Percentiles rank a stretch among this genome's conserved stretches.
phyloP scores from a whole-genome alignment of 129 eudicot species.

The Saussurea involucrata region DNA sequence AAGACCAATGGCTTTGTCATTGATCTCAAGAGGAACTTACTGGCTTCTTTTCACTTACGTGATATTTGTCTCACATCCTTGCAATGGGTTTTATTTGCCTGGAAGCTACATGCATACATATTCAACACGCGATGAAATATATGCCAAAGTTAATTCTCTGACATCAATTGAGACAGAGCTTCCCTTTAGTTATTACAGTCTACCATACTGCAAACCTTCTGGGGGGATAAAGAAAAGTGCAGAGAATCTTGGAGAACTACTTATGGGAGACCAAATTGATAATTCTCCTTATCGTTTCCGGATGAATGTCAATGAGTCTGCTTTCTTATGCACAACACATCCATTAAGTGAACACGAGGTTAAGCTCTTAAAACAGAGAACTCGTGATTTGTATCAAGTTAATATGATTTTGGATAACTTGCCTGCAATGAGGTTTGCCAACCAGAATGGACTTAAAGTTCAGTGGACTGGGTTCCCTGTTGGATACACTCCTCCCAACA shows the following conservation, averaged over 20 bases:
- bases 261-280: slow-evolving; percentile 75
- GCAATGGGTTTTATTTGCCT: slow-evolving; percentile 64
- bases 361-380: slow-evolving; percentile 69
- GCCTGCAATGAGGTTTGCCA: slow-evolving; percentile 62
- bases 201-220: slow-evolving; percentile 63
- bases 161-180: slow-evolving; percentile 76
- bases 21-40: slow-evolving; percentile 40
- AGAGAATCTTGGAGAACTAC: slow-evolving; percentile 68
- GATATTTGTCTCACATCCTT: slow-evolving; percentile 28
- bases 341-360: slow-evolving; percentile 56
- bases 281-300: slow-evolving; percentile 72
- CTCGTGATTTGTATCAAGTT: slow-evolving; percentile 72
- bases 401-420: slow-evolving; percentile 67
- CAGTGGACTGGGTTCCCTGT: slow-evolving; percentile 79
- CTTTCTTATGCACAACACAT: slow-evolving; percentile 56
- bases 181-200: slow-evolving; percentile 71
- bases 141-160: slow-evolving; percentile 63
- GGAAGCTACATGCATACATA: slow-evolving; percentile 79
- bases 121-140: slow-evolving; percentile 50
- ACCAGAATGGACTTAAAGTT: slow-evolving; percentile 53
- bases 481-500: slow-evolving; percentile 48
- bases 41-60: slow-evolving; percentile 32
- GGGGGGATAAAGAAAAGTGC: slow-evolving; percentile 71
- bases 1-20: slow-evolving; percentile 44
- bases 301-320: slow-evolving; percentile 60